Conservation (phyloP, 345 rosid species). For the Gossypium australe region DNA sequence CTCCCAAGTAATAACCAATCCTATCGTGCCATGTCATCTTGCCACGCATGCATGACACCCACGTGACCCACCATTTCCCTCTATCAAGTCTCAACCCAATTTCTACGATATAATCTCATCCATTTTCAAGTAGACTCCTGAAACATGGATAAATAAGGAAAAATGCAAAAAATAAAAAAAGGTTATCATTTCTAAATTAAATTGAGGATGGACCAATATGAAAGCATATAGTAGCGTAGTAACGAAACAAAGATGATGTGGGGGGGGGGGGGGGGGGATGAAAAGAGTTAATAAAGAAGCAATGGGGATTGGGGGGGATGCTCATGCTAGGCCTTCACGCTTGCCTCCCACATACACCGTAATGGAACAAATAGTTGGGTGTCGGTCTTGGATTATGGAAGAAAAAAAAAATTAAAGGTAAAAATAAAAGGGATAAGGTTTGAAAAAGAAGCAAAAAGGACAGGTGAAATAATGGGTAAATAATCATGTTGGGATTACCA, state of each 20-base stretch:
- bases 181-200: too few species aligned
- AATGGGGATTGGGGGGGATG: neutral
- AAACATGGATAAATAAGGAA: too few species aligned
- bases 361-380: neutral
- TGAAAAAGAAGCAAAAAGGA: neutral
- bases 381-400: neutral
- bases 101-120: neutral
- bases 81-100: neutral
- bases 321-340: slow-evolving; percentile 16
- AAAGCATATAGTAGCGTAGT: slow-evolving; percentile 18
- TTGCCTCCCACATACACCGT: slow-evolving; percentile 19
- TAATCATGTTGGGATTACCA: slow-evolving; percentile 1
- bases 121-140: too few species aligned
- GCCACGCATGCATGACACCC: neutral
- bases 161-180: too few species aligned
- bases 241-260: slow-evolving; percentile 21
- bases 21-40: neutral
- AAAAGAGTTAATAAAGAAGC: neutral
- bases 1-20: neutral
- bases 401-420: too few species aligned
- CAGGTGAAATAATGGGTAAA: neutral
- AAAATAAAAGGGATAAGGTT: slow-evolving; percentile 16
- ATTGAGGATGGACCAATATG: neutral
- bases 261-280: too few species aligned
- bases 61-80: neutral